Evolutionary conservation across 2,329 filamentous ascomycete species (phyloP).

Genomic region (Hypoxylon sp.): DNA sequence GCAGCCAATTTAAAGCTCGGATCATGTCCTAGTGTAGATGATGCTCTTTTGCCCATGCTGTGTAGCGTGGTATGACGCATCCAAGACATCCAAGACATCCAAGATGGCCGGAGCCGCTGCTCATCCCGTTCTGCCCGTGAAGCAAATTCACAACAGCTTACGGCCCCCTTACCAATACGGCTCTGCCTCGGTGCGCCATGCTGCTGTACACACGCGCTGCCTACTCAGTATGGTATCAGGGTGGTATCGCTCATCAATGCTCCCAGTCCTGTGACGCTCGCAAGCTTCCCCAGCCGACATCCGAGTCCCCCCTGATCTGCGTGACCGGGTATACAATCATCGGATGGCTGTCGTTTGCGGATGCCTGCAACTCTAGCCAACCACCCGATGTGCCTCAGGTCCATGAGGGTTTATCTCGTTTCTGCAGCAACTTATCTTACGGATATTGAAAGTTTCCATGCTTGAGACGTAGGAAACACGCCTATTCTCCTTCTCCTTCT

Average conservation of each 20-base stretch:
- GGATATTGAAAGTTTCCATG: slow-evolving; percentile 19
- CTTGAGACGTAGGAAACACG: slow-evolving; percentile 34
- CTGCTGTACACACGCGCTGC: neutral
- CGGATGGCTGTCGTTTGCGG: slow-evolving; percentile 25
- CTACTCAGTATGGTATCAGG: slow-evolving; percentile 11
- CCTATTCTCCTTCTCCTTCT: slow-evolving; percentile 31
- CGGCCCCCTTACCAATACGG: slow-evolving; percentile 8
- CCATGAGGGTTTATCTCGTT: slow-evolving; percentile 17
- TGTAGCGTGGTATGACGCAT: slow-evolving; percentile 26
- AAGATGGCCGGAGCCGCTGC: slow-evolving; percentile 11
- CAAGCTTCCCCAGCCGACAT: slow-evolving; percentile 37
- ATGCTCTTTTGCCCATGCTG: slow-evolving; percentile 10
- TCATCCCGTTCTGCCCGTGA: slow-evolving; percentile 12
- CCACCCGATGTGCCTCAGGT: slow-evolving; percentile 22
- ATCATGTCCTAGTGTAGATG: slow-evolving; percentile 5
- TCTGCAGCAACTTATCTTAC: slow-evolving; percentile 21
- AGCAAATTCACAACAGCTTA: slow-evolving; percentile 5
- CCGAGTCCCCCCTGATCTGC: slow-evolving; percentile 46
- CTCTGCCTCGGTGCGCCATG: slow-evolving; percentile 9
- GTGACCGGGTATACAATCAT: slow-evolving; percentile 29
- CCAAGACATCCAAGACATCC: slow-evolving; percentile 3
- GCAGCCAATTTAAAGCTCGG: slow-evolving; percentile 34
- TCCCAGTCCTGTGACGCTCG: slow-evolving; percentile 35
- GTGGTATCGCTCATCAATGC: slow-evolving; percentile 29
- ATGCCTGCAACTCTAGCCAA: slow-evolving; percentile 12